Evolutionary conservation across 1,139 yeast species (phyloP), one percentile per base, ranked within the genome.

Genomic region (Zygosaccharomyces pseudobailii): DNA sequence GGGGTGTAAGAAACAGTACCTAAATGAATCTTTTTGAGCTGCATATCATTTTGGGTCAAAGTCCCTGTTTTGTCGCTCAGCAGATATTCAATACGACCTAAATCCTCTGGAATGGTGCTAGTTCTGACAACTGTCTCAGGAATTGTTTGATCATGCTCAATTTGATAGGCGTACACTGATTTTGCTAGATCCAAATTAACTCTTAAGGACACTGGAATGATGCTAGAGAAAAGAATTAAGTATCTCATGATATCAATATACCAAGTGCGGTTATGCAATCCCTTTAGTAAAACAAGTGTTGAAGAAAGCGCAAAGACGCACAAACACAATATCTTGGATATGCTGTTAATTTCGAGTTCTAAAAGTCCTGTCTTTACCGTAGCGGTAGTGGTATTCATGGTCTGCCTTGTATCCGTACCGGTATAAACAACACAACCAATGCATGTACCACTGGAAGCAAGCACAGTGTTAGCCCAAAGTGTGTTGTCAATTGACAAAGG

Each of bases 1-100:
- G 87, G 86, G 6, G 96, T 89, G 63, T 89, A 94, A 22, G 96
- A 84, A 8, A 92, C 95, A 0, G 92, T 77, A 6, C 98, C 98
- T 37, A 94, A 73, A 65, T 94, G 98, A 36, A 94, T 72, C 65
- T 90, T 90, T 58, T 87, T 89, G 78, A 94, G 73, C 62, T 89
- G 96, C 99, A 94, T 94, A 65, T 94, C 98, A 66, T 94, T 94
- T 66, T 92, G 97, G 5, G 99, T 94, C 55, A 94, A 74, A 0
- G 99, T 94, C 22, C 99, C 99, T 0, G 99, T 94, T 65, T 94
- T 94, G 66, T 94, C 99, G 54, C 92, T 84, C 40, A 94, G 73
- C 47, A 94, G 71, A 65, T 92, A 94, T 65, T 94, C 98, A 45
- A 94, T 86, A 58, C 99, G 76, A 13, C 99, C 99, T 55, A 94